phyloP scores from a whole-genome alignment of 441 rosid species.

The Erodium trifolium region DNA sequence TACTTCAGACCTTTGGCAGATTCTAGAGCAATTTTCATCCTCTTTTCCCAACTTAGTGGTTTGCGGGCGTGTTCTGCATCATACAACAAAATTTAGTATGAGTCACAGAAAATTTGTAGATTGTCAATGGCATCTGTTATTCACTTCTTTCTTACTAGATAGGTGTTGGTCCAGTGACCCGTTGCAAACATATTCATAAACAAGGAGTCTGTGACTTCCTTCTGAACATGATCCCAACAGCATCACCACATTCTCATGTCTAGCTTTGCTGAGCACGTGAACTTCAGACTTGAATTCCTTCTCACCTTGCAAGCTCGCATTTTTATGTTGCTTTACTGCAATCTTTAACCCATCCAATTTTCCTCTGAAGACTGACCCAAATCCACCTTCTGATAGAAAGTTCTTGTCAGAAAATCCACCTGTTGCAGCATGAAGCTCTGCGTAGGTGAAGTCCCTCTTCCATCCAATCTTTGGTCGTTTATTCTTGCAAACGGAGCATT shows the following conservation, averaged over 20 bases:
- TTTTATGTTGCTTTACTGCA: slow-evolving; percentile 24
- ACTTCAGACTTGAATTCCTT: slow-evolving; percentile 24
- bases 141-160: slow-evolving; percentile 32
- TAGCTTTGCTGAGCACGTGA: slow-evolving; percentile 23
- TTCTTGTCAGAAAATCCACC: slow-evolving; percentile 37
- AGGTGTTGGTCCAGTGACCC: slow-evolving; percentile 47
- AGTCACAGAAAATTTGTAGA: background rate
- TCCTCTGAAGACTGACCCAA: slow-evolving; percentile 42
- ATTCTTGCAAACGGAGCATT: slow-evolving; percentile 31
- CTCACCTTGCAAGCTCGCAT: slow-evolving; percentile 22
- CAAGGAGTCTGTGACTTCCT: slow-evolving; percentile 35
- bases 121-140: background rate
- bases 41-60: slow-evolving; percentile 34
- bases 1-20: slow-evolving; percentile 33
- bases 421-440: slow-evolving; percentile 47
- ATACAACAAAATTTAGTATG: slow-evolving; percentile 9
- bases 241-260: slow-evolving; percentile 32
- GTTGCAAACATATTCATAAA: slow-evolving; percentile 37
- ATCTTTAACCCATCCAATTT: slow-evolving; percentile 25
- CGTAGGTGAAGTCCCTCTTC: slow-evolving; percentile 32
- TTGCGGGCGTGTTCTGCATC: slow-evolving; percentile 29
- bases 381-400: slow-evolving; percentile 48
- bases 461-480: slow-evolving; percentile 24
- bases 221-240: slow-evolving; percentile 33
- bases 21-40: slow-evolving; percentile 34